Evolutionary conservation across 352 stramenopile genomes (phyloP).

Genomic region (Globisporangium orthogonon): DNA sequence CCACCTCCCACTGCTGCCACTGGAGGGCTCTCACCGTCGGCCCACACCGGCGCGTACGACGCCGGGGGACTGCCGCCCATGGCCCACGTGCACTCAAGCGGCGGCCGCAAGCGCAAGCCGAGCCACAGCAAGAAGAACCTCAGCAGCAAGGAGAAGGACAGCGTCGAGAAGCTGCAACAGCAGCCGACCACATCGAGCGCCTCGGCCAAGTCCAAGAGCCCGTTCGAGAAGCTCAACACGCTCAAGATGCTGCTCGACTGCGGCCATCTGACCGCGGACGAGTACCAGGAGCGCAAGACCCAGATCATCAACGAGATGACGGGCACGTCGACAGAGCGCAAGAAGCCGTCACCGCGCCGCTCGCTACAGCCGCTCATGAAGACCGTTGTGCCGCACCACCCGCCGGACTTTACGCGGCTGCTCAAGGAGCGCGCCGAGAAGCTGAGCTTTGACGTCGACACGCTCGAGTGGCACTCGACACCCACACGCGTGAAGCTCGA

Average conservation of each 20-base stretch:
- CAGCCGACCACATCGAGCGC: neutral
- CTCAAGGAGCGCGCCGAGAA: slow-evolving; percentile 67
- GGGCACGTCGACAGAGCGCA: slow-evolving; percentile 60
- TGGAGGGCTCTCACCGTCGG: no score
- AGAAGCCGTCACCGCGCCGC: slow-evolving; percentile 34
- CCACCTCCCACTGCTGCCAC: no score
- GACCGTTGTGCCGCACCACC: slow-evolving; percentile 68
- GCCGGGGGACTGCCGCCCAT: neutral
- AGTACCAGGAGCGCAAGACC: slow-evolving; percentile 80
- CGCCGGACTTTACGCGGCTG: slow-evolving; percentile 58
- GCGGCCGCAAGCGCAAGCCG: slow-evolving; percentile 12
- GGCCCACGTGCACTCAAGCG: neutral
- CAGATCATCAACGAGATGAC: slow-evolving; percentile 89
- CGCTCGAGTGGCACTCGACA: slow-evolving; percentile 69
- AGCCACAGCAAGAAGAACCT: slow-evolving; percentile 17
- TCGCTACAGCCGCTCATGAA: slow-evolving; percentile 70
- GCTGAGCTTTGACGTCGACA: slow-evolving; percentile 79
- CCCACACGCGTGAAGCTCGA: slow-evolving; percentile 62
- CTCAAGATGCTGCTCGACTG: slow-evolving; percentile 76
- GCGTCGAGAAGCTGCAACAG: slow-evolving; percentile 2
- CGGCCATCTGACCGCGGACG: slow-evolving; percentile 66
- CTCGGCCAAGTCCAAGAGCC: slow-evolving; percentile 21
- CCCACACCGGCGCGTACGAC: no score
- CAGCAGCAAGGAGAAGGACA: slow-evolving; percentile 13
- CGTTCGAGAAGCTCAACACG: slow-evolving; percentile 85